Percentiles rank a stretch among this genome's conserved stretches.
These are phyloP conservation scores for Mycosarcoma maydis DNA, from an alignment of 1,284 basidiomycete genomes.

Conservation along the genomic window DNA sequence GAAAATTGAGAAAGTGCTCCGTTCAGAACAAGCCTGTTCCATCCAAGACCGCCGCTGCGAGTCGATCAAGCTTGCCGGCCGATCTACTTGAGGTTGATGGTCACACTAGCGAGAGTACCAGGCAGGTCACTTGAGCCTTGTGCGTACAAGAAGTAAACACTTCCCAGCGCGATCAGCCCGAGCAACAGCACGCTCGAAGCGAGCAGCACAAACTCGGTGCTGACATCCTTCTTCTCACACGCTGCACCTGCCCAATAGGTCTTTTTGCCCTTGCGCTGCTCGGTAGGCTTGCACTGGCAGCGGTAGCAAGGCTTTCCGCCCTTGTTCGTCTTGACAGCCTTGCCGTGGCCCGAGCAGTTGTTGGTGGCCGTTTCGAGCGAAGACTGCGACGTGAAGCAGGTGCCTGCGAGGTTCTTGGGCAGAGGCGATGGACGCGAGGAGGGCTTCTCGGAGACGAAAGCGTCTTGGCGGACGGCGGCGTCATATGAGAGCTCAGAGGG, in stretches of 20 bases:
- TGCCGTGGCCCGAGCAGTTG: conserved; percentile 58
- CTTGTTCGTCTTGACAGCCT: conserved; percentile 38
- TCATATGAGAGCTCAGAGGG: conserved; percentile 10
- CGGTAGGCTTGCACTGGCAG: conserved; percentile 55
- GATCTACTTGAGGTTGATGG: conserved; percentile 45
- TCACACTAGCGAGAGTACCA: conserved; percentile 57
- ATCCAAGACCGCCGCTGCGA: no score
- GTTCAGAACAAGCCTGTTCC: no score
- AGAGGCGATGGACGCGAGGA: conserved; percentile 14
- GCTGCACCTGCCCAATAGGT: conserved; percentile 58
- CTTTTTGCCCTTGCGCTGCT: conserved; percentile 37
- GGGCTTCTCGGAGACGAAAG: not conserved
- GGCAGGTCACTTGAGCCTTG: conserved; percentile 55
- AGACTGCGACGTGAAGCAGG: conserved; percentile 45
- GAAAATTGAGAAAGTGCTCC: no score
- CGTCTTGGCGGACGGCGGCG: not conserved
- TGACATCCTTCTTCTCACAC: conserved; percentile 62
- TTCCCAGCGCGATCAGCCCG: conserved; percentile 35
- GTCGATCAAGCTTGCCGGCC: no score
- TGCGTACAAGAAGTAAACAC: conserved; percentile 48
- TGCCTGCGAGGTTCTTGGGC: conserved; percentile 32
- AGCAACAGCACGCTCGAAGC: conserved; percentile 46
- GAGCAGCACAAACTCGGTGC: conserved; percentile 54
- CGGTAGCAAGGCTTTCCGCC: conserved; percentile 58
- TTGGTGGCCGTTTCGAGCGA: conserved; percentile 51